A percentile compares a stretch with the other conserved stretches of the same genome.
Conservation (phyloP, 164 flowering plant genomes). For the Cinnamomum chago region DNA sequence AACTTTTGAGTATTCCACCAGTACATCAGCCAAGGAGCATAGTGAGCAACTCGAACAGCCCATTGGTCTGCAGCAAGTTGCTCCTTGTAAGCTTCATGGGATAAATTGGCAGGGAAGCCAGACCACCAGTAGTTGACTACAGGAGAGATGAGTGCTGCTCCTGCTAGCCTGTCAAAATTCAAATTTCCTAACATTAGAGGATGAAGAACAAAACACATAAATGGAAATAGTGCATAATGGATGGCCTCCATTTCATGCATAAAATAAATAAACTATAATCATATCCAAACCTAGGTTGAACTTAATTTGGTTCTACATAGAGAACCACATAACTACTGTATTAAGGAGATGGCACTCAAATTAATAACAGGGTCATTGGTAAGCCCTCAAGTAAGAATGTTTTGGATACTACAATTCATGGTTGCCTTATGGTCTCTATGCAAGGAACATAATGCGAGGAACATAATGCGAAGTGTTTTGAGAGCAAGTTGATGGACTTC, state of each 20-base stretch:
- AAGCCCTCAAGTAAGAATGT: background rate
- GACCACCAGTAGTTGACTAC: conserved; percentile 89
- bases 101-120: conserved; percentile 59
- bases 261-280: no score
- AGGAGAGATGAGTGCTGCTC: conserved; percentile 69
- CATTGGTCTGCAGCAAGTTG: conserved; percentile 56
- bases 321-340: background rate
- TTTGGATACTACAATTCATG: no score
- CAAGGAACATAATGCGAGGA: no score
- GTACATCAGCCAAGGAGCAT: conserved; percentile 67
- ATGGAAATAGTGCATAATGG: background rate
- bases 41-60: conserved; percentile 61
- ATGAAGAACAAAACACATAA: background rate
- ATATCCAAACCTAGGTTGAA: background rate
- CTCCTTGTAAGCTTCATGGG: conserved; percentile 45
- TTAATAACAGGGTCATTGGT: background rate
- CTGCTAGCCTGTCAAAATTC: conserved; percentile 56
- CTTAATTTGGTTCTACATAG: background rate
- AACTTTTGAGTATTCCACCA: conserved; percentile 91
- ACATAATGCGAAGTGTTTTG: no score
- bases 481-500: no score
- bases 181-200: background rate
- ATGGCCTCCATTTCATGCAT: background rate
- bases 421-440: no score
- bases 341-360: background rate